phyloP scores from a whole-genome alignment of 192 early-diverging fungal species.

The Entomortierella beljakovae region DNA sequence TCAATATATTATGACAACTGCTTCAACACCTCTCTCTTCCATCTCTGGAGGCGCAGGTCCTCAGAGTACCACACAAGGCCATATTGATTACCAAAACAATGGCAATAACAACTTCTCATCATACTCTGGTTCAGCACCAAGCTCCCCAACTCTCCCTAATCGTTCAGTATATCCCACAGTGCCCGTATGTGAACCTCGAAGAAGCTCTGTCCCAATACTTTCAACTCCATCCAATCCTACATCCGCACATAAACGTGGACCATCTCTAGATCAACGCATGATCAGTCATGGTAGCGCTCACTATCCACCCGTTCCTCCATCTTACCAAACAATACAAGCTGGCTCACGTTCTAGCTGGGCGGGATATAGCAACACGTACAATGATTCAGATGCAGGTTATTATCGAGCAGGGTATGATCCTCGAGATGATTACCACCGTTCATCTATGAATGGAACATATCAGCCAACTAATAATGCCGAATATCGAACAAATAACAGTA shows the following conservation, averaged over 20 bases:
- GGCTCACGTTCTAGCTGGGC: constrained; percentile 29
- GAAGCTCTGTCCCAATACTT: constrained; percentile 11
- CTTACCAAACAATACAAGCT: constrained; percentile 1
- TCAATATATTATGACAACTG: constrained; percentile 13
- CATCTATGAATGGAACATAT: constrained; percentile 25
- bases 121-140: constrained; percentile 1
- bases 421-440: constrained; percentile 32
- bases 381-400: background rate
- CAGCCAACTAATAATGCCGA: constrained; percentile 4
- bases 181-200: constrained; percentile 10
- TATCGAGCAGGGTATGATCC: constrained; percentile 3
- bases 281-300: constrained; percentile 1
- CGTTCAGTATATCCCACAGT: constrained; percentile 10
- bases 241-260: constrained; percentile 3
- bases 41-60: background rate
- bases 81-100: constrained; percentile 7
- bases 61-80: constrained; percentile 1
- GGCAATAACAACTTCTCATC: constrained; percentile 2
- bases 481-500: constrained; percentile 20
- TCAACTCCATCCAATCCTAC: constrained; percentile 8
- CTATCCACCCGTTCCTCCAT: constrained; percentile 9
- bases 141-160: background rate
- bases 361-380: constrained; percentile 11
- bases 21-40: constrained; percentile 8
- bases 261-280: constrained; percentile 10